phyloP scores from a whole-genome alignment of 2,329 filamentous ascomycete genomes.

The Chalaropsis ovoidea region DNA sequence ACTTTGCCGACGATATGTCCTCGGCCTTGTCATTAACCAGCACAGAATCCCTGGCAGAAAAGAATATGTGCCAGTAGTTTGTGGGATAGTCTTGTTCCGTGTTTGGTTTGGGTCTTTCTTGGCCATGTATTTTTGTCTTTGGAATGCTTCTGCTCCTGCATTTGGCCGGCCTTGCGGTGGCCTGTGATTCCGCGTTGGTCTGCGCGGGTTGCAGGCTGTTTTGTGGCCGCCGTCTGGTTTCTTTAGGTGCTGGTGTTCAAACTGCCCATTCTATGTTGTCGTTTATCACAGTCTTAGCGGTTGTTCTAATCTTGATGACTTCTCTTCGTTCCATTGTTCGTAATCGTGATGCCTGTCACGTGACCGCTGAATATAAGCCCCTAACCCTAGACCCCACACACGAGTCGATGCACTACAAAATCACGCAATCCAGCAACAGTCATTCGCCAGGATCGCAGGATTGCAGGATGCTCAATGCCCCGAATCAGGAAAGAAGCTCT shows the following conservation, averaged over 20 bases:
- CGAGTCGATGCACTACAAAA: not conserved
- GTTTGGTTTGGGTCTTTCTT: not conserved
- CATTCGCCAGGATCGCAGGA: not conserved
- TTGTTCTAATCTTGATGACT: not conserved
- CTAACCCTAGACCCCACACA: too few species aligned
- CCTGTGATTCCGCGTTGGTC: not conserved
- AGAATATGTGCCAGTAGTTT: slow-evolving; percentile 6
- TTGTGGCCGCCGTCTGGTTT: not conserved
- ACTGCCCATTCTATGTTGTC: not conserved
- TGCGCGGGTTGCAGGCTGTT: not conserved
- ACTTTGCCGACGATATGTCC: slow-evolving; percentile 23
- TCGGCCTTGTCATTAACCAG: slow-evolving; percentile 18
- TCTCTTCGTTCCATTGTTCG: not conserved
- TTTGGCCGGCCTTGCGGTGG: not conserved
- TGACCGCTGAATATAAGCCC: not conserved
- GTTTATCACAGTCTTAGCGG: not conserved
- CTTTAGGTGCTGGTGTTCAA: not conserved
- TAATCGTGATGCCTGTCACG: not conserved
- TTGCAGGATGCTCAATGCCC: not conserved
- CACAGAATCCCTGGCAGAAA: slow-evolving; percentile 9
- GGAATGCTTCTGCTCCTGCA: not conserved
- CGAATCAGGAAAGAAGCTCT: slow-evolving; percentile 5
- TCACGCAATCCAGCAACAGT: not conserved
- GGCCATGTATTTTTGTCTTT: not conserved
- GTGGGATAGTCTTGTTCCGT: not conserved